Base-by-base conservation (phyloP, 148 eudicot species). In the Nyssa sinensis region DNA sequence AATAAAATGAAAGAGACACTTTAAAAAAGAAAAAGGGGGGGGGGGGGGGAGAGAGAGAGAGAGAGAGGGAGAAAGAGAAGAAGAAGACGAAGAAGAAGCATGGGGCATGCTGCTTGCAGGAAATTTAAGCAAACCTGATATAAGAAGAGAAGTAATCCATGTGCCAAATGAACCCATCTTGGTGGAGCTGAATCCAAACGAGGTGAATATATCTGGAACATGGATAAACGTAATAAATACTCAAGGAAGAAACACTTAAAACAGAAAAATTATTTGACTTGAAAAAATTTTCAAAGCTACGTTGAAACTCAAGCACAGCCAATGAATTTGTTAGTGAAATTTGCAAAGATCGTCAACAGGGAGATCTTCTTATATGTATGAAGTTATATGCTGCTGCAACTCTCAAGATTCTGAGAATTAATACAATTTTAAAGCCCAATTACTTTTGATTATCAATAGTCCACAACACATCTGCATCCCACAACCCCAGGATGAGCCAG, bases 161-260 rank as follows among this genome's bases (percentile, higher is more conserved):
- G 99, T 30, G 88, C 91, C 86, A 96, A 84, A 78, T 91, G 79
- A 78, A 96, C 98, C 99, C 99, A 96, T 86, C 99, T 89, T 14
- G 99, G 98, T 55, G 99, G 98, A 68, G 98, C 89, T 44, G 93
- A 80, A 86, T 93, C 95, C 84, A 96, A 84, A 57, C 68, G 97
- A 80, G 98, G 99, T 65, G 99, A 89, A 88, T 96, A 96, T 69
- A 96, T 81, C 99, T 96, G 88, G 66, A 78, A 71, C 29, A 77
- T 29, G 79, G 24, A 53, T 25, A 71, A 23, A 5, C 24, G 53
- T 37, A 82, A 57, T 7, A 68, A 31, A 72, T 33, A 21, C 16
- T 66, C 21, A 62, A 71, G 44, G 29, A 76, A 28, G 13, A 53
- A 8, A 47, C 34, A 53, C 14, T 21, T 13, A 23, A 17, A 2